phyloP scores from a whole-genome alignment of 345 rosid species.

The Camelina laxa region DNA sequence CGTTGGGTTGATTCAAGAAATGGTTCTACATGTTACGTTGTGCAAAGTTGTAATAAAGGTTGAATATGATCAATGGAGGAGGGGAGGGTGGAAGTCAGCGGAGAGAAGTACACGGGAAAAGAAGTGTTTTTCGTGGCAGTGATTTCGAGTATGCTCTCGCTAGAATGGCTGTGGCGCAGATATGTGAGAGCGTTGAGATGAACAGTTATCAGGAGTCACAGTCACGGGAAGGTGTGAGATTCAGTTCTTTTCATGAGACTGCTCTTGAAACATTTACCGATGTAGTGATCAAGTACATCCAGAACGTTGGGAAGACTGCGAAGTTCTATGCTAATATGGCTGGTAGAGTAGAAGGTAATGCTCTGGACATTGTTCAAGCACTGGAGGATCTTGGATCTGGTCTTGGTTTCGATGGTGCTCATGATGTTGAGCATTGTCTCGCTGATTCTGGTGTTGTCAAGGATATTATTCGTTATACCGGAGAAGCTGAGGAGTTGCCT shows the following conservation, averaged over 20 bases:
- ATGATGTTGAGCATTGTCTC: constrained; percentile 66
- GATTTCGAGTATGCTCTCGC: constrained; percentile 63
- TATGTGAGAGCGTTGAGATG: constrained; percentile 41
- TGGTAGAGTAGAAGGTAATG: constrained; percentile 71
- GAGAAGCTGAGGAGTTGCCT: constrained; percentile 57
- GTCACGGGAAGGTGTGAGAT: constrained; percentile 71
- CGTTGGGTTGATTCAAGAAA: constrained; percentile 41
- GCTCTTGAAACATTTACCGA: constrained; percentile 75
- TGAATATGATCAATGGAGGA: constrained; percentile 95
- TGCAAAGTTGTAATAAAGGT: constrained; percentile 69
- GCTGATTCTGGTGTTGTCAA: constrained; percentile 62
- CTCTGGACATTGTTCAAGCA: constrained; percentile 70
- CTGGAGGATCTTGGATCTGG: constrained; percentile 69
- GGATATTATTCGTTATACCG: constrained; percentile 70
- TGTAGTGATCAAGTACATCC: constrained; percentile 58
- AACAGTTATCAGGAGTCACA: constrained; percentile 46
- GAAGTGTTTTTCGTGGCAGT: constrained; percentile 45
- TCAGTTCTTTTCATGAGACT: constrained; percentile 74
- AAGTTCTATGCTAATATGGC: constrained; percentile 65
- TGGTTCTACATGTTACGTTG: constrained; percentile 43
- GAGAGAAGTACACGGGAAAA: constrained; percentile 47
- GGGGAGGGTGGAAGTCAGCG: constrained; percentile 67
- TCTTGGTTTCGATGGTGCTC: constrained; percentile 70
- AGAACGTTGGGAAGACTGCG: constrained; percentile 61
- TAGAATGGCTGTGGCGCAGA: constrained; percentile 68